Conservation (phyloP, 495 filamentous ascomycete species). For the Neurospora tetraspora region DNA sequence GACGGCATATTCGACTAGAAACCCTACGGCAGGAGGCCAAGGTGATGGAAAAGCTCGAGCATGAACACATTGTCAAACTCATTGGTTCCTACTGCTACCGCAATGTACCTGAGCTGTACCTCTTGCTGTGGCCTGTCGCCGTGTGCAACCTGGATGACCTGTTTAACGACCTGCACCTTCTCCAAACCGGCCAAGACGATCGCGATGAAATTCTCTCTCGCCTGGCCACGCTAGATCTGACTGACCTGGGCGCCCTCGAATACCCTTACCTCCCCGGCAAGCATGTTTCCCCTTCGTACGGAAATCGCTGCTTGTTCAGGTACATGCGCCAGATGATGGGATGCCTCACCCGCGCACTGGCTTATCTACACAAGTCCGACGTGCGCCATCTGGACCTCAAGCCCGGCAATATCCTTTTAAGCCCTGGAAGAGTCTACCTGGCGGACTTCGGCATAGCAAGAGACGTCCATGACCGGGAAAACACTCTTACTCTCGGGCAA, state of each 20-base stretch:
- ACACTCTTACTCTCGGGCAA: slow-evolving; percentile 24
- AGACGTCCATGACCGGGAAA: slow-evolving; percentile 24
- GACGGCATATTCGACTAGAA: slow-evolving; percentile 14
- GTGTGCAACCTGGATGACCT: slow-evolving; percentile 30
- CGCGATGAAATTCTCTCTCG: slow-evolving; percentile 23
- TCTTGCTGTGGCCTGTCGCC: slow-evolving; percentile 35
- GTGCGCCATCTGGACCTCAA: slow-evolving; percentile 35
- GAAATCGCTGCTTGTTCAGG: slow-evolving; percentile 3
- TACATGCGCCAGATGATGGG: slow-evolving; percentile 26
- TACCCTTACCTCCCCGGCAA: neutral
- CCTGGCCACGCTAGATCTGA: slow-evolving; percentile 21
- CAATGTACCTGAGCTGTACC: slow-evolving; percentile 17
- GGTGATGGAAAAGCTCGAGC: slow-evolving; percentile 33
- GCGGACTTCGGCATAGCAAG: slow-evolving; percentile 35
- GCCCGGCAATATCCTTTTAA: slow-evolving; percentile 32
- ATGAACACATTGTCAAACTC: slow-evolving; percentile 33
- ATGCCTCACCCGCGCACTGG: slow-evolving; percentile 30
- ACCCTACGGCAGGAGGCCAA: slow-evolving; percentile 28
- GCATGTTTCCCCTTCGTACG: neutral
- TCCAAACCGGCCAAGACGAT: slow-evolving; percentile 19
- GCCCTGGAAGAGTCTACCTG: slow-evolving; percentile 26
- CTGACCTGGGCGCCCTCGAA: slow-evolving; percentile 17
- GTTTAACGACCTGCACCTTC: slow-evolving; percentile 27
- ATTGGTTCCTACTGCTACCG: slow-evolving; percentile 31
- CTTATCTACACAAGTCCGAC: slow-evolving; percentile 28